Evolutionary conservation across 208 protist species (phyloP).

Genomic region (Trypanosoma lewisi): DNA sequence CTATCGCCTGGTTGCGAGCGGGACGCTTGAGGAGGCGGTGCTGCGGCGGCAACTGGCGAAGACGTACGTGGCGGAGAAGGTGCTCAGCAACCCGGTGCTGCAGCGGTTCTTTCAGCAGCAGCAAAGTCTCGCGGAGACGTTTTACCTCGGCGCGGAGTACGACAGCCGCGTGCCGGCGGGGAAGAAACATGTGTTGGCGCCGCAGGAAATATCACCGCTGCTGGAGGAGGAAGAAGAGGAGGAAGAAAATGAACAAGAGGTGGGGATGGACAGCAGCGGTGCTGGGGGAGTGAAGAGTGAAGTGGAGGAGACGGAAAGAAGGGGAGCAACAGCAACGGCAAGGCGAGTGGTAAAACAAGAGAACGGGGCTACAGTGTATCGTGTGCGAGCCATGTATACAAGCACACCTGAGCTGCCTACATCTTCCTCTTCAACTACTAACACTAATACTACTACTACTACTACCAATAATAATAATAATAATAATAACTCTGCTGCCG

Average conservation of each 20-base stretch:
- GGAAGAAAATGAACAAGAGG: neutral
- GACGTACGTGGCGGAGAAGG: conserved; percentile 94
- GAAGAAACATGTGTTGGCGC: conserved; percentile 54
- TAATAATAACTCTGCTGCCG: neutral
- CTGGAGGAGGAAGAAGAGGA: conserved; percentile 11
- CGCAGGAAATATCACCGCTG: conserved; percentile 31
- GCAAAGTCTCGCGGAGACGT: conserved; percentile 87
- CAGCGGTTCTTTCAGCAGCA: conserved; percentile 92
- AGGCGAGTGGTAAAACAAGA: conserved; percentile 2
- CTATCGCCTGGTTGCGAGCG: conserved; percentile 95
- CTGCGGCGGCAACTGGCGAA: conserved; percentile 96
- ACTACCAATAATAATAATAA: conserved; percentile 17
- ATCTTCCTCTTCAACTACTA: neutral
- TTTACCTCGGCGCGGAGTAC: conserved; percentile 88
- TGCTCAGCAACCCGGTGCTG: conserved; percentile 95
- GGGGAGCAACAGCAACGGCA: neutral
- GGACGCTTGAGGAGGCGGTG: conserved; percentile 99
- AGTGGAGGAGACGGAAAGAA: too few species aligned
- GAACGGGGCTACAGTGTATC: conserved; percentile 2
- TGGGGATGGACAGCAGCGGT: neutral
- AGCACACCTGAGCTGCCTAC: neutral
- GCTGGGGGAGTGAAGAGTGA: too few species aligned
- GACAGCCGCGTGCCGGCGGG: conserved; percentile 45
- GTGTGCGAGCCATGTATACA: conserved; percentile 1
- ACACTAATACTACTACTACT: too few species aligned